These are phyloP conservation scores for Clitocybe nebularis DNA, from an alignment of 1,284 basidiomycete species.

Conservation along the genomic window DNA sequence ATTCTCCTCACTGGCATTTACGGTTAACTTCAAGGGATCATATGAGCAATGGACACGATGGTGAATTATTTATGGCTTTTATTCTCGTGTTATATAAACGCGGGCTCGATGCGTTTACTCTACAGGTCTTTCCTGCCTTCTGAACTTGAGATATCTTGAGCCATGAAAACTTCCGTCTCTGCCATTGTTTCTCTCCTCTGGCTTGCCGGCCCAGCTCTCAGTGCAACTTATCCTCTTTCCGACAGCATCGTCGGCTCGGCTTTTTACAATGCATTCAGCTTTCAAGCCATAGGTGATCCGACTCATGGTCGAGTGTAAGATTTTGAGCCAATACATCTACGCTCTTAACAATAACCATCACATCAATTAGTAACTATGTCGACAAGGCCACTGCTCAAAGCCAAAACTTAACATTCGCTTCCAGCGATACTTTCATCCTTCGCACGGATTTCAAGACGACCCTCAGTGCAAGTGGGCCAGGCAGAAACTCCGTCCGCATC, in stretches of 20 bases:
- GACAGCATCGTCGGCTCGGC: conserved; percentile 37
- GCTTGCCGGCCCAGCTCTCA: background rate
- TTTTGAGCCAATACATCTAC: background rate
- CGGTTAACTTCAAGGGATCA: too few species aligned
- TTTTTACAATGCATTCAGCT: conserved; percentile 41
- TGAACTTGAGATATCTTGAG: background rate
- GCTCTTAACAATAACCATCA: background rate
- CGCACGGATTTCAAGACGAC: conserved; percentile 41
- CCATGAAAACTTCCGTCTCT: background rate
- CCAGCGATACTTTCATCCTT: conserved; percentile 31
- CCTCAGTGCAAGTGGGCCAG: conserved; percentile 39
- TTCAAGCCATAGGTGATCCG: conserved; percentile 42
- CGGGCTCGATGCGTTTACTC: too few species aligned
- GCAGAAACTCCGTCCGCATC: conserved; percentile 48
- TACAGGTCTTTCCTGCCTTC: too few species aligned
- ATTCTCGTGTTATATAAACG: too few species aligned
- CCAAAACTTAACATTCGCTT: conserved; percentile 34
- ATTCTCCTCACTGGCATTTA: too few species aligned
- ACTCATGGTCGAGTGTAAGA: conserved; percentile 45
- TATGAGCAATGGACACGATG: too few species aligned
- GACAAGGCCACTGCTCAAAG: conserved; percentile 28
- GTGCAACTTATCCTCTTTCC: conserved; percentile 30
- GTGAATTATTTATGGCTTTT: too few species aligned
- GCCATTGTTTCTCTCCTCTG: background rate
- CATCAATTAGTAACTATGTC: conserved; percentile 34